These are phyloP conservation scores for Lactuca sativa DNA, from an alignment of 129 eudicot genomes.

Conservation along the genomic window DNA sequence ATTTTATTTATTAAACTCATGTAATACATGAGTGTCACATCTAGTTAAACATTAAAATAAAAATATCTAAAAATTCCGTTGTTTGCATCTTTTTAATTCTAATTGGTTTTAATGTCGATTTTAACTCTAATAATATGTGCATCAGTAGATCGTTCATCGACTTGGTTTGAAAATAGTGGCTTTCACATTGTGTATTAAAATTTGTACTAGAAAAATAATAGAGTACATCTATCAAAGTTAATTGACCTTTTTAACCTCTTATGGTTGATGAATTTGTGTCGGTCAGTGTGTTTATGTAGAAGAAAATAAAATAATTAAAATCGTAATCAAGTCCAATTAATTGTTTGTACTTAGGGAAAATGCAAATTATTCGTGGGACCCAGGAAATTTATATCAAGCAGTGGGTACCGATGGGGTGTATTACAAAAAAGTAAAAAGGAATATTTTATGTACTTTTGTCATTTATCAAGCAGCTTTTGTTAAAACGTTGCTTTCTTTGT, in stretches of 20 bases:
- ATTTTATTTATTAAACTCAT: too few relatives aligned
- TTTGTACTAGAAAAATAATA: not conserved
- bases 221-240: not conserved
- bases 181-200: slow-evolving; percentile 20
- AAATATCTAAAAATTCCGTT: too few relatives aligned
- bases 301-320: not conserved
- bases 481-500: not conserved
- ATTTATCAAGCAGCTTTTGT: too few relatives aligned
- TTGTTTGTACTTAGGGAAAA: slow-evolving; percentile 23
- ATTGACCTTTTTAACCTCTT: slow-evolving; percentile 16
- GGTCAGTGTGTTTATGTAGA: slow-evolving; percentile 22
- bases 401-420: not conserved
- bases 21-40: too few relatives aligned
- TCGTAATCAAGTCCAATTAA: slow-evolving; percentile 23
- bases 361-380: slow-evolving; percentile 35
- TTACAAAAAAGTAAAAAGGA: not conserved
- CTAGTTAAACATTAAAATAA: too few relatives aligned
- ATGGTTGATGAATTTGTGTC: slow-evolving; percentile 30
- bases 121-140: slow-evolving; percentile 28
- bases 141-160: slow-evolving; percentile 4
- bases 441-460: not conserved
- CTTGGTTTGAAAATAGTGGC: not conserved
- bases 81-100: slow-evolving; percentile 8
- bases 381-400: slow-evolving; percentile 15
- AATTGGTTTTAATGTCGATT: slow-evolving; percentile 35